Base-by-base conservation (phyloP, 306 rosid genomes). In the Arachis hypogaea region DNA sequence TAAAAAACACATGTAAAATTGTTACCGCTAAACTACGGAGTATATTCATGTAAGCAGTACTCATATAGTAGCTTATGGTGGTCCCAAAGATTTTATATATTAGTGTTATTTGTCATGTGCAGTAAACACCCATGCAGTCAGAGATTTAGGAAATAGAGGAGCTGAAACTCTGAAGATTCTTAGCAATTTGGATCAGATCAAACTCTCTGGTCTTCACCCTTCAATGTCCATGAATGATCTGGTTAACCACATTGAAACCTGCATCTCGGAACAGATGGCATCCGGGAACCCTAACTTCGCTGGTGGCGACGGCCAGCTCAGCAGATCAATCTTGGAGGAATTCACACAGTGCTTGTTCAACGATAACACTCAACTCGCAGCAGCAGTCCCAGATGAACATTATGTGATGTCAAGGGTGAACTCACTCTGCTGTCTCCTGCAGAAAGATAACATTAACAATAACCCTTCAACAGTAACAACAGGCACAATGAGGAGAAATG, bases 171-270 rank as follows among this genome's bases (percentile, higher is more conserved):
- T 81, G 47, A 88, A 82, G 87, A 63, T 81, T 33, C 83, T 76
- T 5, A 77, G 73, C 72, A 84, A 81, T 40, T 81, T 85, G 75
- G 82, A 87, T 71, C 89, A 86, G 76, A 85, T 89, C 5, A 89
- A 81, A 80, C 82, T 89, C 60, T 89, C 92, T 2, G 91, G 92
- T 60, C 84, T 89, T 61, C 85, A 79, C 28, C 77, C 89, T 9
- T 89, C 89, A 0, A 89, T 91, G 91, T 91, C 97, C 18, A 83
- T 85, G 92, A 83, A 83, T 6, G 95, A 91, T 84, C 63, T 91
- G 6, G 87, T 86, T 6, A 85, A 33, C 81, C 95, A 85, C 78
- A 82, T 91, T 16, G 89, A 80, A 58, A 46, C 87, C 43, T 91
- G 92, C 82, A 87, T 91, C 51, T 70, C 91, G 1, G 88, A 83